Evolutionary conservation across 75 land plant genomes (phyloP), one percentile per base, ranked within the genome.

Genomic region (Selaginella tamariscina): DNA sequence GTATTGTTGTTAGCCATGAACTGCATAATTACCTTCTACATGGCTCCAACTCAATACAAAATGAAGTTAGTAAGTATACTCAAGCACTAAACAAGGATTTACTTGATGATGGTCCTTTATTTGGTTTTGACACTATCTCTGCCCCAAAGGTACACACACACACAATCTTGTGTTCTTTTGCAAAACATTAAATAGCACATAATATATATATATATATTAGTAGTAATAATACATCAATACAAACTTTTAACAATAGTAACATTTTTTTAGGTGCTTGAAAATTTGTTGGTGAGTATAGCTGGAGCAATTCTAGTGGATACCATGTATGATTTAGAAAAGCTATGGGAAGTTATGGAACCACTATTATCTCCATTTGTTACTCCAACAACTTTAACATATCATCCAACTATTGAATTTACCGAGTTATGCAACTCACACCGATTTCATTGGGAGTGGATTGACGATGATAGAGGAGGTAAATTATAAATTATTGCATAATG

Each of bases 301-400:
- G 99, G 92, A 21, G 99, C 99, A 29, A 77, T 91, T 20, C 66
- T 88, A 29, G 82, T 95, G 30, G 97, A 95, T 60, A 80, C 79
- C 24, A 65, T 73, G 26, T 80, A 90, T 55, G 71, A 88, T 65
- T 29, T 95, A 31, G 83, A 82, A 15, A 72, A 73, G 72, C 87
- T 88, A 11, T 95, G 99, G 99, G 72, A 68, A 63, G 79, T 91
- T 2, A 80, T 82, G 79, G 62, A 78, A 65, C 87, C 88, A 28
- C 54, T 91, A 26, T 72, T 95, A 15, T 85, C 88, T 28, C 98
- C 98, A 29, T 73, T 95, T 56, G 92, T 88, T 28, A 95, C 99
- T 1, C 99, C 97, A 24, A 85, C 76, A 57, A 91, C 81, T 15
- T 81, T 95, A 9, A 78, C 78, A 30, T 66, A 84, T 65, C 85